These are phyloP conservation scores for Malbranchea zuffiana DNA, from an alignment of 2,329 filamentous ascomycete genomes.

Conservation along the genomic window DNA sequence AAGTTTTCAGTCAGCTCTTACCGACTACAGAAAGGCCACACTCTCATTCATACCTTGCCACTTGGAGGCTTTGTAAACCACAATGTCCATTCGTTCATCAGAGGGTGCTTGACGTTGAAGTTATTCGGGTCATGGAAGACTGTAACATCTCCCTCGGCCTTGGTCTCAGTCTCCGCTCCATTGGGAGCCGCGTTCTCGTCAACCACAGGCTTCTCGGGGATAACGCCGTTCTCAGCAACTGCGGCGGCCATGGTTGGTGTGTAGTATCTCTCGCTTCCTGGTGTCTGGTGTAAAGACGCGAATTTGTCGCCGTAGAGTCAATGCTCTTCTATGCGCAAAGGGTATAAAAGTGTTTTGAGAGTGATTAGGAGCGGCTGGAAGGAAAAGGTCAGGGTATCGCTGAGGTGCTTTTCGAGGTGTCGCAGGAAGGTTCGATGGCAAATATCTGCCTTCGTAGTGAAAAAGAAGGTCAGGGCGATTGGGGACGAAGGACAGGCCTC, in stretches of 20 bases:
- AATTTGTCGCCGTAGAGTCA: no score
- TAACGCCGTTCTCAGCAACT: constrained; percentile 26
- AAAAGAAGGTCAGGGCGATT: constrained; percentile 3
- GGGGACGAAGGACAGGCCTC: constrained; percentile 2
- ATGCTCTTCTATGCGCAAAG: no score
- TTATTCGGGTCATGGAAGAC: constrained; percentile 98
- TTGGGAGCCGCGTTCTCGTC: constrained; percentile 48
- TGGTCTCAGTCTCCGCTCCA: constrained; percentile 37
- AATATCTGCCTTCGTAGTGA: constrained; percentile 5
- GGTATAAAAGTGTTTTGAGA: constrained; percentile 5
- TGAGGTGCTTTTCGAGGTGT: neutral
- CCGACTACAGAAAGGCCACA: constrained; percentile 4
- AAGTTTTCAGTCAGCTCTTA: neutral
- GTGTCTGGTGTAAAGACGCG: neutral
- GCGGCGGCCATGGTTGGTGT: constrained; percentile 28
- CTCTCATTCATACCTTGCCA: constrained; percentile 59
- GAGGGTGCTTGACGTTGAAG: constrained; percentile 98
- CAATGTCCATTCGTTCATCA: constrained; percentile 95
- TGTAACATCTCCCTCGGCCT: constrained; percentile 58
- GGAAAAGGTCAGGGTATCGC: neutral
- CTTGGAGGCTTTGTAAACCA: constrained; percentile 99
- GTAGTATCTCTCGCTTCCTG: neutral
- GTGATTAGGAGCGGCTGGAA: neutral
- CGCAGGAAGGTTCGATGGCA: constrained; percentile 13
- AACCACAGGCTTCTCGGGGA: constrained; percentile 25